These are phyloP conservation scores for Pistacia atlantica DNA, from an alignment of 345 rosid species.

Conservation along the genomic window DNA sequence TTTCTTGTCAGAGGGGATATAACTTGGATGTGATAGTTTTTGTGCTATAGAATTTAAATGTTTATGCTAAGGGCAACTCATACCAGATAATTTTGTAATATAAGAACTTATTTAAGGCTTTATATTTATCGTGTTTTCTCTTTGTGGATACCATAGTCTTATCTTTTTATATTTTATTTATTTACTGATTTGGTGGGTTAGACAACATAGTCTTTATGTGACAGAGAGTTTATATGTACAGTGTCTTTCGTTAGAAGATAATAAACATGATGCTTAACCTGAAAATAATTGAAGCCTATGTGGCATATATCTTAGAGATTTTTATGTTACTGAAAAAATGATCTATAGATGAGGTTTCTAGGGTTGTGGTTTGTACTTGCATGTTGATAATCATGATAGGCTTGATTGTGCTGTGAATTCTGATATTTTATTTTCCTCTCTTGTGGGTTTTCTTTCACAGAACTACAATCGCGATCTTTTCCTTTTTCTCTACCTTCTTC, in stretches of 20 bases:
- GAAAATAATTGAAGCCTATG: constrained; percentile 6
- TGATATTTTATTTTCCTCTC: constrained; percentile 10
- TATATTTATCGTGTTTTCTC: background rate
- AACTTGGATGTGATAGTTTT: background rate
- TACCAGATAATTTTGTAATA: too few relatives aligned
- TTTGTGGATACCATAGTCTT: too few relatives aligned
- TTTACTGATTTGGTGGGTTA: background rate
- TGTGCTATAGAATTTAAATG: too few relatives aligned
- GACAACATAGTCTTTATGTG: background rate
- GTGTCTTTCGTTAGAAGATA: background rate
- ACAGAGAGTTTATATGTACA: background rate
- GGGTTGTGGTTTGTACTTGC: background rate
- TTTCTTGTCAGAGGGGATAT: background rate
- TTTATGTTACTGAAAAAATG: background rate
- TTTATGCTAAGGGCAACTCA: too few relatives aligned
- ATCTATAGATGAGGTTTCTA: background rate
- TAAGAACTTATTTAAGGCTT: too few relatives aligned
- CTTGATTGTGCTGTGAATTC: background rate
- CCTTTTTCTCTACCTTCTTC: constrained; percentile 80
- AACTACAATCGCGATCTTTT: constrained; percentile 93
- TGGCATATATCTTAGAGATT: background rate
- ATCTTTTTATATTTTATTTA: too few relatives aligned
- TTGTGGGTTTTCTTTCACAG: constrained; percentile 50
- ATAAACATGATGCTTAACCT: background rate
- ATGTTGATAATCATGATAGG: background rate